Conservation (phyloP, 108 stramenopile genomes). For the Pelagomonas calceolata region DNA sequence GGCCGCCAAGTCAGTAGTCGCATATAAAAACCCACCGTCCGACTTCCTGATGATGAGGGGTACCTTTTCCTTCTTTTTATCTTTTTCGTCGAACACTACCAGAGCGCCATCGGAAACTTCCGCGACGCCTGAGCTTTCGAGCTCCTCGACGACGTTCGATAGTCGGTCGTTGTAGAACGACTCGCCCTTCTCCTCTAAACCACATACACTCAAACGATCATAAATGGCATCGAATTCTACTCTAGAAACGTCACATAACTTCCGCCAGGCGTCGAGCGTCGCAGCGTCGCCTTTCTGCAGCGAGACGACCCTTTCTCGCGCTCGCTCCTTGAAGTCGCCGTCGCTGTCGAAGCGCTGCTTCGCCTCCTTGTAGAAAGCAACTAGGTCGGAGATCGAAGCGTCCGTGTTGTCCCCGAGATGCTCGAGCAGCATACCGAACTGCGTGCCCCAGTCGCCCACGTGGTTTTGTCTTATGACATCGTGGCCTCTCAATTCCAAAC, state of each 20-base stretch:
- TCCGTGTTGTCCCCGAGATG: slow-evolving; percentile 79
- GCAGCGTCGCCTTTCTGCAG: slow-evolving; percentile 76
- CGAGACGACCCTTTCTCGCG: slow-evolving; percentile 82
- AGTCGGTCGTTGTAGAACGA: slow-evolving; percentile 93
- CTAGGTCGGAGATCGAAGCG: slow-evolving; percentile 80
- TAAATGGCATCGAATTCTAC: slow-evolving; percentile 60
- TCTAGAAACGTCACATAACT: slow-evolving; percentile 64
- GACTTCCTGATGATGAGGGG: slow-evolving; percentile 87
- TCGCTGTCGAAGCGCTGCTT: slow-evolving; percentile 78
- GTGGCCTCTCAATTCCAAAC: slow-evolving; percentile 80
- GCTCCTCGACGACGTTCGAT: slow-evolving; percentile 59
- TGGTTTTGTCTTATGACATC: slow-evolving; percentile 88
- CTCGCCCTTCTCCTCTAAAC: slow-evolving; percentile 74
- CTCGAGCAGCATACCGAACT: slow-evolving; percentile 97
- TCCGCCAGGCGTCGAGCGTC: slow-evolving; percentile 76
- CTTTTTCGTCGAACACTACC: slow-evolving; percentile 58
- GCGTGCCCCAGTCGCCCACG: slow-evolving; percentile 98
- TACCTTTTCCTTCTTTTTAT: not conserved
- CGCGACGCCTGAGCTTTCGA: slow-evolving; percentile 58
- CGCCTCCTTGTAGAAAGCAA: slow-evolving; percentile 87
- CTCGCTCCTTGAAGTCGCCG: slow-evolving; percentile 72
- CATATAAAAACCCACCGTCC: slow-evolving; percentile 96
- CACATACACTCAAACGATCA: slow-evolving; percentile 54
- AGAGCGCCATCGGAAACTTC: slow-evolving; percentile 73
- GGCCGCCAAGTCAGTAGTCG: slow-evolving; percentile 94